These are phyloP conservation scores for rapeseed (Brassica napus) DNA, from an alignment of 345 rosid species.

Conservation along the genomic window DNA sequence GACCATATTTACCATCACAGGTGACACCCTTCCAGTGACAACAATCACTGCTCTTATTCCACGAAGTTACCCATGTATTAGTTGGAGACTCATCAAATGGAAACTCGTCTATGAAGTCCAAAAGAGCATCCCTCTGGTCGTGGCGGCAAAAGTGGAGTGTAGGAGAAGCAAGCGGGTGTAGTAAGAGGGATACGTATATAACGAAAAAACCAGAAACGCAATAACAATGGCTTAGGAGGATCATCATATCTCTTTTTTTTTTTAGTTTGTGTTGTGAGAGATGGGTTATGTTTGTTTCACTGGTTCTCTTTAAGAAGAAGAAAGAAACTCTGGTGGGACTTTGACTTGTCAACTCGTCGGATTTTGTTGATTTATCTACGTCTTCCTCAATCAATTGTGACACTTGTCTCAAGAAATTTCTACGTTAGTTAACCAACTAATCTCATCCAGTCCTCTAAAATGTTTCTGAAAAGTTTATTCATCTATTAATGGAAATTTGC, in stretches of 20 bases:
- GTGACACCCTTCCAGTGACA: slow-evolving; percentile 15
- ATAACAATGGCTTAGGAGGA: background rate
- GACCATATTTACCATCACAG: background rate
- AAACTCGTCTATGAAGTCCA: background rate
- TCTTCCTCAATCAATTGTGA: background rate
- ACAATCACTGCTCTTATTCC: slow-evolving; percentile 15
- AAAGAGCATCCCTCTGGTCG: slow-evolving; percentile 21
- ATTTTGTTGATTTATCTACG: background rate
- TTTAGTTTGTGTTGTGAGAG: background rate
- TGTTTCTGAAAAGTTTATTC: too few species aligned
- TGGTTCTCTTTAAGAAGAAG: background rate
- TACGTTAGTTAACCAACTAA: too few species aligned
- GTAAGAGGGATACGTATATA: background rate
- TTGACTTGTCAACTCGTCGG: background rate
- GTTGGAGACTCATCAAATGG: slow-evolving; percentile 3
- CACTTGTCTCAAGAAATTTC: background rate
- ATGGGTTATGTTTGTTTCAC: background rate
- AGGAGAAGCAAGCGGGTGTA: slow-evolving; percentile 9
- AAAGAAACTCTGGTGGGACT: background rate
- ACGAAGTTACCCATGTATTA: background rate
- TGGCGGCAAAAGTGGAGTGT: background rate
- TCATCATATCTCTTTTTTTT: background rate
- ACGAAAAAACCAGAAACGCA: background rate
- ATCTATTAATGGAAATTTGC: too few species aligned
- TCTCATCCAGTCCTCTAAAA: too few species aligned